These are phyloP conservation scores for Pisolithus orientalis DNA, from an alignment of 768 basidiomycete species.

Conservation along the genomic window DNA sequence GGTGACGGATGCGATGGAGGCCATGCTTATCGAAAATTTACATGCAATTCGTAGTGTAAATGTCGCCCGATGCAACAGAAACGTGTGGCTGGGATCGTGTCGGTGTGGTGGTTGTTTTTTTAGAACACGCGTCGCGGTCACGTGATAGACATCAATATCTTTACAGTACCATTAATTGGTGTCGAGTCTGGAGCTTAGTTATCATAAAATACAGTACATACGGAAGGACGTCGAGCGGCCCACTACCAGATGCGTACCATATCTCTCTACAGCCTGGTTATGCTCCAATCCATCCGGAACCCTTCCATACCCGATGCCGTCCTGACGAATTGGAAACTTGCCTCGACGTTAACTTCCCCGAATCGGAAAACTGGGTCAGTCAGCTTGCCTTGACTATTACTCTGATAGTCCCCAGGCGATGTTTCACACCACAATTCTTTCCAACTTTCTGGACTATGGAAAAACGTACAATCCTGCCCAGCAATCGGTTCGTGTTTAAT, in stretches of 20 bases:
- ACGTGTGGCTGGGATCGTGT: neutral
- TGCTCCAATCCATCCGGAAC: neutral
- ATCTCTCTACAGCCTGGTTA: neutral
- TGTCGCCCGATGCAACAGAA: neutral
- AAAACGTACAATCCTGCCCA: slow-evolving; percentile 12
- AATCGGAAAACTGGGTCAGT: slow-evolving; percentile 15
- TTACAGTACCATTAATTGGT: no score
- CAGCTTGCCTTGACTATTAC: neutral
- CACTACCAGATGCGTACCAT: no score
- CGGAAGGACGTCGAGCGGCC: no score
- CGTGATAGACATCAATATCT: slow-evolving; percentile 11
- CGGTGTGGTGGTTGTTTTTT: slow-evolving; percentile 2
- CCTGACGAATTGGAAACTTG: neutral
- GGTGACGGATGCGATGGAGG: slow-evolving; percentile 48
- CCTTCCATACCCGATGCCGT: neutral
- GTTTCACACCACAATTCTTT: slow-evolving; percentile 18
- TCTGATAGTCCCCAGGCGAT: neutral
- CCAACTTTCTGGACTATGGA: slow-evolving; percentile 23
- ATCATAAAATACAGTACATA: no score
- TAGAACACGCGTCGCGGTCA: slow-evolving; percentile 23
- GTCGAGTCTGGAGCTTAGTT: no score
- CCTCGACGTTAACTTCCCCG: neutral
- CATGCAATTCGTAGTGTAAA: neutral
- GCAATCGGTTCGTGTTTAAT: neutral
- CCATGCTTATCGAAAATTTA: slow-evolving; percentile 24